Conservation (phyloP, 352 stramenopile species). For the Pythium diclinum region DNA sequence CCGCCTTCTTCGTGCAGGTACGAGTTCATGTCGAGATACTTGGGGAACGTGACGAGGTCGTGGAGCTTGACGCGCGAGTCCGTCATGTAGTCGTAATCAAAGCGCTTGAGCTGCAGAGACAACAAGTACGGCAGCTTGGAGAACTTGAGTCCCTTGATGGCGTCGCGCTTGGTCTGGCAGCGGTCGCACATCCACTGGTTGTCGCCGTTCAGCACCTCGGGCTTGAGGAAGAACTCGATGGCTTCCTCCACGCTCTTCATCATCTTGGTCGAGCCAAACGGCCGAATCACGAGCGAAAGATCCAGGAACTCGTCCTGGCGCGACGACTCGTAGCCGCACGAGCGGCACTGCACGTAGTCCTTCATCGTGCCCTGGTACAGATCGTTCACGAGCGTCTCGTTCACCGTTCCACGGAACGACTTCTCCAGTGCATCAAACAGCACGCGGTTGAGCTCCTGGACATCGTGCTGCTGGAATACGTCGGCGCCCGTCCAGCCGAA, state of each 20-base stretch:
- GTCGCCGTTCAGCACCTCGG: slow-evolving; percentile 84
- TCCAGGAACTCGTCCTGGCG: slow-evolving; percentile 88
- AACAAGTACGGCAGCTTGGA: slow-evolving; percentile 85
- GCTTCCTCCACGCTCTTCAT: slow-evolving; percentile 86
- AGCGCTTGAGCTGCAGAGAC: slow-evolving; percentile 90
- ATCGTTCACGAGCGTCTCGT: slow-evolving; percentile 88
- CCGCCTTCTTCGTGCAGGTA: slow-evolving; percentile 60
- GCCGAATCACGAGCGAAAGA: slow-evolving; percentile 86
- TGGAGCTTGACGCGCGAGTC: slow-evolving; percentile 87
- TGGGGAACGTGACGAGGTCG: slow-evolving; percentile 84
- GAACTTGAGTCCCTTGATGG: slow-evolving; percentile 90
- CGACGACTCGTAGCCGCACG: slow-evolving; percentile 83
- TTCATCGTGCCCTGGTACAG: slow-evolving; percentile 82
- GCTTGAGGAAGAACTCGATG: slow-evolving; percentile 85
- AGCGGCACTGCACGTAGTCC: slow-evolving; percentile 86
- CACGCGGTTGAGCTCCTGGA: slow-evolving; percentile 89
- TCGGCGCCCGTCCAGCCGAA: slow-evolving; percentile 90
- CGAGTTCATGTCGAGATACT: slow-evolving; percentile 90
- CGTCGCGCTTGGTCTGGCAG: slow-evolving; percentile 81
- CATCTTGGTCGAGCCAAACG: slow-evolving; percentile 83
- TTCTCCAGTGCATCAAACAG: slow-evolving; percentile 90
- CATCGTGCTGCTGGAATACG: slow-evolving; percentile 90
- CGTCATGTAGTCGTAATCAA: slow-evolving; percentile 91
- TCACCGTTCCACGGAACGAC: slow-evolving; percentile 82
- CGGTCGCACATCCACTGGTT: slow-evolving; percentile 90